Evolutionary conservation across 106 monocot species (phyloP).

Genomic region (Gastrodia elata): DNA sequence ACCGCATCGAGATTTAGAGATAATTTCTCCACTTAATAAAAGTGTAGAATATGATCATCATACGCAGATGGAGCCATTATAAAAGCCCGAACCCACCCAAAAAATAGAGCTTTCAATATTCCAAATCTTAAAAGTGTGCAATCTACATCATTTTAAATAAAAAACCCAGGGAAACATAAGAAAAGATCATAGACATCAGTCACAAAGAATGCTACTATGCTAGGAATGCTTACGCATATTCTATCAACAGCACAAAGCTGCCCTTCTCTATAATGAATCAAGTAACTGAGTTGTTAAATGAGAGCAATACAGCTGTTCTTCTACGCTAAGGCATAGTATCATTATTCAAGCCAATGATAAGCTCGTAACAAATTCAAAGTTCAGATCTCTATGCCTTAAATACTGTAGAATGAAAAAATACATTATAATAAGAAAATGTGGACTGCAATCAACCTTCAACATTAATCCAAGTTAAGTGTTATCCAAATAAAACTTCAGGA

Average conservation of each 20-base stretch:
- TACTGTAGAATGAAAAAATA: neutral
- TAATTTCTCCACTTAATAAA: too few relatives aligned
- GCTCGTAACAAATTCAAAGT: neutral
- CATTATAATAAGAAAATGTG: neutral
- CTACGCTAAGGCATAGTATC: neutral
- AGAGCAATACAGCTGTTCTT: neutral
- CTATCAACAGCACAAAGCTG: neutral
- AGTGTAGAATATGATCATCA: too few relatives aligned
- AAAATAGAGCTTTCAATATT: too few relatives aligned
- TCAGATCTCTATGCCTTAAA: neutral
- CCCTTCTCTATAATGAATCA: neutral
- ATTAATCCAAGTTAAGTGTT: neutral
- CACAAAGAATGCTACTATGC: neutral
- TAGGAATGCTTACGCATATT: neutral
- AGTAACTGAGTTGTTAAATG: neutral
- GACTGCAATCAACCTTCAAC: neutral
- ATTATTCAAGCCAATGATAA: neutral
- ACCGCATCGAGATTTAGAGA: too few relatives aligned
- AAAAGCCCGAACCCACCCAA: too few relatives aligned
- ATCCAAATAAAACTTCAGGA: neutral
- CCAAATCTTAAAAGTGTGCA: too few relatives aligned
- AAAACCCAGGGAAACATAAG: neutral
- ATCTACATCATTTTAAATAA: neutral
- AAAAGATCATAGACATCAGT: neutral
- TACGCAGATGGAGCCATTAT: too few relatives aligned